Conservation (phyloP, 495 filamentous ascomycete genomes). For the Choiromyces venosus region DNA sequence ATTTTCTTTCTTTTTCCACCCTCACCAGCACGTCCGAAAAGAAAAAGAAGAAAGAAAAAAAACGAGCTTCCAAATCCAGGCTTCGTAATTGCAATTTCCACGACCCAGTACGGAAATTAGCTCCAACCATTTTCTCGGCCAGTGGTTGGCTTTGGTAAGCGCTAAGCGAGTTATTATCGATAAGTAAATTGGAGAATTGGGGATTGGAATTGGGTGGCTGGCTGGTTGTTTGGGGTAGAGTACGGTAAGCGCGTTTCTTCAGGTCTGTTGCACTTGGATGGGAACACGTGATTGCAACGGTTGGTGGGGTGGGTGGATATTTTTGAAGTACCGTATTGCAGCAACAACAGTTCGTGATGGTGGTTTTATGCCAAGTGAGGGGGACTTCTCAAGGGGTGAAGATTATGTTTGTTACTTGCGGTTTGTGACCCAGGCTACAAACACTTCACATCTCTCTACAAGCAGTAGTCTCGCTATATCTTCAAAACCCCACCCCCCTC, state of each 20-base stretch:
- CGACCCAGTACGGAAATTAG: background rate
- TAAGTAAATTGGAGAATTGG: background rate
- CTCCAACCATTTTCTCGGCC: background rate
- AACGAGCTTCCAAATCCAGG: background rate
- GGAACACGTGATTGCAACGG: no score
- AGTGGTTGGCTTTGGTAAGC: background rate
- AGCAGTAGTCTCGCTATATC: background rate
- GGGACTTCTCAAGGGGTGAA: no score
- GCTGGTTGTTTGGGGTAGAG: no score
- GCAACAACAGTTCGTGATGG: background rate
- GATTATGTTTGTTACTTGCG: no score
- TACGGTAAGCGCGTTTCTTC: constrained; percentile 1
- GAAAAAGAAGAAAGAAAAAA: background rate
- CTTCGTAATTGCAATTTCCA: background rate
- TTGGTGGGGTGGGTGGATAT: background rate
- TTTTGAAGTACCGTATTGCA: background rate
- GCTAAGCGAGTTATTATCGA: background rate
- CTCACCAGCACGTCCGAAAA: no score
- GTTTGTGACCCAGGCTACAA: no score
- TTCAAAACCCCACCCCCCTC: background rate
- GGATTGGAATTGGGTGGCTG: background rate
- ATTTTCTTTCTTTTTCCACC: background rate
- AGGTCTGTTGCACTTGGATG: no score
- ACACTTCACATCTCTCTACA: no score
- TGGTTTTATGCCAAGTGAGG: background rate